Base-by-base conservation (phyloP, 352 stramenopile species). In the Globisporangium canariense region DNA sequence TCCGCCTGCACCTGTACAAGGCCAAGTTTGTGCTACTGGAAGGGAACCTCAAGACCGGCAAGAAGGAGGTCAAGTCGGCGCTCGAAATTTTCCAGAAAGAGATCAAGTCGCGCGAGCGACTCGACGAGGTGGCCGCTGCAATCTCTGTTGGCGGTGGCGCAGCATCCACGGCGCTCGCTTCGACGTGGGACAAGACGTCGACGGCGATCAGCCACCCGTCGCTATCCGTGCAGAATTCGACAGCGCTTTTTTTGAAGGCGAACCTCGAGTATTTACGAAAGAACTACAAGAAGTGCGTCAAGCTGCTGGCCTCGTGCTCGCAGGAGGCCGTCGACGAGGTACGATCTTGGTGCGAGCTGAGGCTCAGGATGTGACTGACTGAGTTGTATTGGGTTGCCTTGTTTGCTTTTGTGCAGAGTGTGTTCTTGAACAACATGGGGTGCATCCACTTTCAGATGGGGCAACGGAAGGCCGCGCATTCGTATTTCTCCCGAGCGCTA, bases 251-350 rank as follows among this genome's bases (percentile, higher is more conserved):
- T 74, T 75, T 98, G 32, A 97, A 97, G 75, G 92, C 92, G 14
- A 97, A 98, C 62, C 76, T 97, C 62, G 92, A 97, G 80, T 97
- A 97, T 87, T 84, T 98, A 77, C 85, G 93, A 57, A 89, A 90
- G 67, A 97, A 97, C 72, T 96, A 97, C 78, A 96, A 96, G 74
- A 97, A 97, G 77, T 95, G 86, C 65, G 93, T 97, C 74, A 97
- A 97, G 81, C 78, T 97, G 62, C 73, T 97, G 59, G 90, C 88
- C 54, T 97, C 89, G 45, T 96, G 87, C 78, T 89, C 87, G 76
- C 81, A 91, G 68, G 72, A 88, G 55, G 81, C 87, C 13, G 83
- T 96, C 28, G 88, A 88, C 58, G 87, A 94, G 73, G 81, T 91
- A 69, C 58, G 72, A 58, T 3, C 11, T 2, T 9, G 18, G 14